Base-by-base conservation (phyloP, 2,329 filamentous ascomycete species). In the Sporothrix humicola region DNA sequence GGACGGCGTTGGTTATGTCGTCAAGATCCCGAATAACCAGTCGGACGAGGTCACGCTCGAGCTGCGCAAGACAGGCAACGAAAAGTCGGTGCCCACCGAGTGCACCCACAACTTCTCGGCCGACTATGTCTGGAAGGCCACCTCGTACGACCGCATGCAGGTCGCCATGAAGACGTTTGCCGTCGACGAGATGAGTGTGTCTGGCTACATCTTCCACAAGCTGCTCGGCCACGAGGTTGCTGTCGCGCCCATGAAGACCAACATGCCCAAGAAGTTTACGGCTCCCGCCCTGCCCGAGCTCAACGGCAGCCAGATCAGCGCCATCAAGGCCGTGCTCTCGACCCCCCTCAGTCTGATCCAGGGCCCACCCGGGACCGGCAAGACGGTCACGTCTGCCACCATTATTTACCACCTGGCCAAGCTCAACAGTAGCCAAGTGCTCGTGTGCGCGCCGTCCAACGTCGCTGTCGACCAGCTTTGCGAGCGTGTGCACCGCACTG, bases 101-200 rank as follows among this genome's bases (percentile, higher is more conserved):
- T 96, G 95, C 82, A 97, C 95, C 0, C 94, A 97, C 83, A 97
- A 98, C 82, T 99, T 99, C 83, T 97, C 94, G 17, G 96, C 95
- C 77, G 96, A 99, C 81, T 99, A 99, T 80, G 96, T 99, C 73
- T 99, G 96, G 96, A 99, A 99, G 82, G 96, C 97, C 15, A 99
- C 97, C 0, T 98, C 95, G 0, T 99, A 99, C 81, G 96, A 99
- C 80, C 95, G 96, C 76, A 99, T 99, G 96, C 96, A 99, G 82
- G 90, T 95, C 77, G 97, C 96, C 72, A 98, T 99, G 95, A 98
- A 98, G 87, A 98, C 94, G 0, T 99, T 99, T 81, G 96, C 96
- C 6, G 91, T 98, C 61, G 95, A 99, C 78, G 96, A 99, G 82
- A 93, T 97, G 92, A 98, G 95, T 79, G 95, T 99, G 59, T 98